These are phyloP conservation scores for Hymenoscyphus linearis DNA, from an alignment of 2,329 filamentous ascomycete genomes.

Conservation along the genomic window DNA sequence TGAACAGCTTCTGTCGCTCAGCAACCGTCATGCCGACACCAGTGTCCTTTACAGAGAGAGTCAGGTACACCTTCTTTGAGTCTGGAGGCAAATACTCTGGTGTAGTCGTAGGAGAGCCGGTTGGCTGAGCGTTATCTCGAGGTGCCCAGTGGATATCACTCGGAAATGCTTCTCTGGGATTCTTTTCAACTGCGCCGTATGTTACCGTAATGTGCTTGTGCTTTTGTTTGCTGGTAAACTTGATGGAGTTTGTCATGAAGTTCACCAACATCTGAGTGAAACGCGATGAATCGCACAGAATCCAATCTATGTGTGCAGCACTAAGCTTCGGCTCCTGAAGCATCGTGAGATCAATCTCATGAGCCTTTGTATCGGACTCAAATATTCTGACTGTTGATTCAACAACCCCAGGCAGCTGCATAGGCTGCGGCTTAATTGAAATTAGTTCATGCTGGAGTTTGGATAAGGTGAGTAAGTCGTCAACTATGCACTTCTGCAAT, in stretches of 20 bases:
- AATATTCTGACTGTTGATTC: constrained; percentile 71
- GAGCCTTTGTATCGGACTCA: constrained; percentile 65
- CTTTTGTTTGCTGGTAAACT: constrained; percentile 65
- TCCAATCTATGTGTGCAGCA: constrained; percentile 55
- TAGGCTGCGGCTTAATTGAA: constrained; percentile 64
- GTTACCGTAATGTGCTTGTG: constrained; percentile 49
- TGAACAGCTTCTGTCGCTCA: constrained; percentile 69
- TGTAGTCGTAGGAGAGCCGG: constrained; percentile 15
- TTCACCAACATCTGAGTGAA: constrained; percentile 78
- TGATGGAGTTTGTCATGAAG: constrained; percentile 74
- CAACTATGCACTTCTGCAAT: constrained; percentile 75
- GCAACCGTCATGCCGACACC: constrained; percentile 65
- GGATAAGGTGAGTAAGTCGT: constrained; percentile 67
- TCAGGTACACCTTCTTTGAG: constrained; percentile 53
- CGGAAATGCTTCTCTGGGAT: constrained; percentile 13
- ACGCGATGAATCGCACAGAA: constrained; percentile 65
- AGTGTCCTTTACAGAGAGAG: constrained; percentile 70
- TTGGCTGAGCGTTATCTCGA: constrained; percentile 4
- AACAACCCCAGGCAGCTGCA: constrained; percentile 62
- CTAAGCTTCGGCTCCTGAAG: constrained; percentile 57
- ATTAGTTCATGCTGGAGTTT: constrained; percentile 74
- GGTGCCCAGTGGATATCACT: constrained; percentile 13
- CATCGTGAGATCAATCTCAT: constrained; percentile 62
- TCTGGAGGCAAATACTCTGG: constrained; percentile 27
- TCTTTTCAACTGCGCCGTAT: constrained; percentile 15